Base-by-base conservation (phyloP, 1,284 basidiomycete species). In the Heterobasidion irregulare region DNA sequence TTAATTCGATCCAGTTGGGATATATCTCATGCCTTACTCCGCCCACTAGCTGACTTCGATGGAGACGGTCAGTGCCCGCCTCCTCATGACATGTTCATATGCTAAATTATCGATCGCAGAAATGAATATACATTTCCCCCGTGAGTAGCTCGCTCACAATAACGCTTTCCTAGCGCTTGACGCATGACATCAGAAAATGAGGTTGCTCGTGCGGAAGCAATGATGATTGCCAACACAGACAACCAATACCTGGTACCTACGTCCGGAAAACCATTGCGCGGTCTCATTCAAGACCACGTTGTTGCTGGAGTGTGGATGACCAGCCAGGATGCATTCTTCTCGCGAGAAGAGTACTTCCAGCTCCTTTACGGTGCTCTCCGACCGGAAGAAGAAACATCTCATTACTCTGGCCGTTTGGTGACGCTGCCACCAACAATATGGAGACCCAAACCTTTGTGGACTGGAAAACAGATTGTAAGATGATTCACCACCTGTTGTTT, bases 281-380 rank as follows among this genome's bases (percentile, higher is more conserved):
- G 97, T 70, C 77, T 99, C 33, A 99, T 99, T 64, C 97, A 99
- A 71, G 97, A 99, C 74, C 97, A 99, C 66, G 94, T 99, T 58
- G 96, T 98, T 44, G 94, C 97, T 16, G 97, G 94, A 61, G 91
- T 98, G 18, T 98, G 96, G 94, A 97, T 99, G 94, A 98, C 97
- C 54, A 89, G 86, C 69, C 95, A 95, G 69, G 90, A 96, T 64
- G 82, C 92, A 2, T 97, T 98, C 73, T 97, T 99, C 74, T 86
- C 87, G 5, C 84, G 97, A 55, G 94, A 97, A 63, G 91, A 99
- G 68, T 99, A 99, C 69, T 92, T 92, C 72, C 97, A 99, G 73
- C 78, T 99, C 53, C 80, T 99, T 13, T 99, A 98, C 66, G 97
- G 97, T 50, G 93, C 96, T 6, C 76, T 99, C 50, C 79, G 92